phyloP scores from a whole-genome alignment of 257 asterid species.

The Plantago ovata region DNA sequence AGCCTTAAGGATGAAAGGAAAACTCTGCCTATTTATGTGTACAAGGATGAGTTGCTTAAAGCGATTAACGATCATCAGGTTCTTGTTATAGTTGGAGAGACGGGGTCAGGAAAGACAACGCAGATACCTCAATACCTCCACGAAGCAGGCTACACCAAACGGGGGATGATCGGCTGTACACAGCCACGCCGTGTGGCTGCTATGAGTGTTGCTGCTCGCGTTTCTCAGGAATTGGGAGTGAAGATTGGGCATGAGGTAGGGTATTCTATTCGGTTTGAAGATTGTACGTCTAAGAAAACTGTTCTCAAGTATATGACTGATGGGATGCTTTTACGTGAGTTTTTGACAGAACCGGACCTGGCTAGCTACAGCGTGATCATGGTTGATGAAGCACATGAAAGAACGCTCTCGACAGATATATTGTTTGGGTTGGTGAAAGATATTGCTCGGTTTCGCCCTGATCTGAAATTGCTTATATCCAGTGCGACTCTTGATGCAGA shows the following conservation, averaged over 20 bases:
- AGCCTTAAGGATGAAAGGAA: slow-evolving; percentile 83
- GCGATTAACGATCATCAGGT: slow-evolving; percentile 74
- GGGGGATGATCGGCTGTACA: slow-evolving; percentile 76
- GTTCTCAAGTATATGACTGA: too few relatives aligned
- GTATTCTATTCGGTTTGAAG: too few relatives aligned
- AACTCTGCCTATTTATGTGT: slow-evolving; percentile 71
- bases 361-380: slow-evolving; percentile 79
- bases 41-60: slow-evolving; percentile 68
- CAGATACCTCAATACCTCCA: slow-evolving; percentile 8
- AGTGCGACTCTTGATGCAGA: slow-evolving; percentile 93
- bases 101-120: not conserved
- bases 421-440: slow-evolving; percentile 35
- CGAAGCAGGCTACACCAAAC: slow-evolving; percentile 4
- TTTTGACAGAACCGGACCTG: not conserved
- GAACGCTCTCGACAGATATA: not conserved
- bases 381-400: slow-evolving; percentile 72
- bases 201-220: slow-evolving; percentile 96
- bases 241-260: slow-evolving; percentile 75
- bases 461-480: slow-evolving; percentile 79
- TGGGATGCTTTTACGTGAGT: too few relatives aligned
- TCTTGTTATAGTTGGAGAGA: slow-evolving; percentile 51
- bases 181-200: slow-evolving; percentile 98
- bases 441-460: slow-evolving; percentile 70
- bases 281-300: too few relatives aligned
- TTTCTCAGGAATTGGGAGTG: slow-evolving; percentile 95